These are phyloP conservation scores for Plenodomus biglobosus DNA, from an alignment of 2,329 filamentous ascomycete genomes.

Conservation along the genomic window DNA sequence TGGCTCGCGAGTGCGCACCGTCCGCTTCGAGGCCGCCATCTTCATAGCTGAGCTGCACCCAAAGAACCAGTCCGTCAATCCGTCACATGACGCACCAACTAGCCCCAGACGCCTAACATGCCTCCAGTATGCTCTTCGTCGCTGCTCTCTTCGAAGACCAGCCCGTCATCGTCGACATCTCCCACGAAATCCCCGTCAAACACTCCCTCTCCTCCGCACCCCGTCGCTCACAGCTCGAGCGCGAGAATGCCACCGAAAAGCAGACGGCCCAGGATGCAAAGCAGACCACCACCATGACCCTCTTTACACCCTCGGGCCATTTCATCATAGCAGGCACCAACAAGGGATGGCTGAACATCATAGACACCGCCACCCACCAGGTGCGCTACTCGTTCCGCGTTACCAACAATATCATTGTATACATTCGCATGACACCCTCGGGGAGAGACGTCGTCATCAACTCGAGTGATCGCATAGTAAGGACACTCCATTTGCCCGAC, in stretches of 20 bases:
- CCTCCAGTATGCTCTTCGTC: conserved; percentile 73
- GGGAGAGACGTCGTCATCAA: conserved; percentile 90
- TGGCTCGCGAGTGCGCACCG: conserved; percentile 72
- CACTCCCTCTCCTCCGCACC: conserved; percentile 79
- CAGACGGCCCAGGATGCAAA: conserved; percentile 90
- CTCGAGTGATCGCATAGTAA: conserved; percentile 90
- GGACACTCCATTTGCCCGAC: conserved; percentile 87
- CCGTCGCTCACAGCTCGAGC: conserved; percentile 69
- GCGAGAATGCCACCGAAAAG: conserved; percentile 76
- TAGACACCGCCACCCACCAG: conserved; percentile 76
- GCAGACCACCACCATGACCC: conserved; percentile 88
- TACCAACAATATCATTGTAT: conserved; percentile 83
- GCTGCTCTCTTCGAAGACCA: conserved; percentile 93
- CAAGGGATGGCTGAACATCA: conserved; percentile 95
- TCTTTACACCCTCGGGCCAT: conserved; percentile 82
- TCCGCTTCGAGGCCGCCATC: conserved; percentile 88
- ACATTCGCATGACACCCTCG: conserved; percentile 79
- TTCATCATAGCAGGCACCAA: conserved; percentile 92
- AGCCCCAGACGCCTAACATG: conserved; percentile 9
- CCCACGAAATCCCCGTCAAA: conserved; percentile 68
- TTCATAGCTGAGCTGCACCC: conserved; percentile 97
- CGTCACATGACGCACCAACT: no score
- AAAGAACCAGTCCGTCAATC: conserved; percentile 71
- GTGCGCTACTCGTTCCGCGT: conserved; percentile 90
- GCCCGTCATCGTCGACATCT: conserved; percentile 82